Evolutionary conservation across 148 eudicot genomes (phyloP), one percentile per base, ranked within the genome.

Genomic region (Fagopyrum homotropicum): DNA sequence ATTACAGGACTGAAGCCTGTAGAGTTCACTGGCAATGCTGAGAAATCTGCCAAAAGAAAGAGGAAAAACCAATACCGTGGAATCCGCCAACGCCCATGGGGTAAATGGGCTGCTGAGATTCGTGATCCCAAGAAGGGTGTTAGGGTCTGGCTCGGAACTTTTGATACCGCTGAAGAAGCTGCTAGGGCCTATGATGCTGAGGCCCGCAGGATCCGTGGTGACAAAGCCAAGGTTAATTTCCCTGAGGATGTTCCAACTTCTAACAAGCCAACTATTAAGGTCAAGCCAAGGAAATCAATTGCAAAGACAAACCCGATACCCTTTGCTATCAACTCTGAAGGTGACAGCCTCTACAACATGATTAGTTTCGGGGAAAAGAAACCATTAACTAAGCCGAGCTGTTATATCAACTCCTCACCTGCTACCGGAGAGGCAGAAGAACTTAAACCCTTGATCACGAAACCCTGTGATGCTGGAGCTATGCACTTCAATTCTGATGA

Each of bases 101-200:
- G 97, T 0, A 92, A 92, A 92, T 92, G 93, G 96, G 98, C 98
- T 0, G 93, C 96, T 3, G 98, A 92, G 80, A 92, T 92, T 15
- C 91, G 98, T n/a, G 98, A 92, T 76, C 98, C 98, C 7, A 78
- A 93, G 64, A 92, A 92, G 80, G 98, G 98, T 0, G 96, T 87
- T 17, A 78, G 98, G 64, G 96, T 92, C 63, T 92, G 98, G 98
- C 86, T 92, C 0, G 98, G 96, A 12, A 92, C 98, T 0, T 92
- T 84, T 83, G 88, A 80, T 59, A 93, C 98, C 0, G 88, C 98
- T 15, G 96, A 93, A 84, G 96, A 90, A 59, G 98, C 98, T 35
- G 98, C 98, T 40, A 77, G 90, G 19, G 98, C 98, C 63, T 92
- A 92, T 49, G 98, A 92, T 61, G 79, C 66, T 49, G 98, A 87